Base-by-base conservation (phyloP, 805 yeast species). In the Saccharomycopsis malanga region DNA sequence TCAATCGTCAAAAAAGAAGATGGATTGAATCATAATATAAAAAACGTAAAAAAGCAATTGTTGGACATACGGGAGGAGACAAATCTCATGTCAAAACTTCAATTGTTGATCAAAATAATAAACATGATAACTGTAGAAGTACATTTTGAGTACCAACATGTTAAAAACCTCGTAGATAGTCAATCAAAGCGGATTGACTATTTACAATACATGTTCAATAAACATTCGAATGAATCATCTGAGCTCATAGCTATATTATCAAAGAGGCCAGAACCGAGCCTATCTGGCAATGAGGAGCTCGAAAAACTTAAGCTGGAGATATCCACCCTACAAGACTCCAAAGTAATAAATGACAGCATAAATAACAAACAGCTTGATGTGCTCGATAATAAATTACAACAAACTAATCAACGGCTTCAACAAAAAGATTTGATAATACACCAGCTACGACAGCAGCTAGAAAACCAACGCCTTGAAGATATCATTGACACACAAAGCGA, bases 231-330 rank as follows among this genome's bases (percentile, higher is more conserved):
- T 20, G 34, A 37, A 17, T 42, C 43, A 15, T 32, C n/a, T n/a
- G n/a, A n/a, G n/a, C n/a, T n/a, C n/a, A n/a, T n/a, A n/a, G n/a
- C n/a, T n/a, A n/a, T n/a, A n/a, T n/a, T n/a, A n/a, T n/a, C n/a
- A n/a, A n/a, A n/a, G n/a, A n/a, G n/a, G n/a, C n/a, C n/a, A n/a
- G n/a, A n/a, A n/a, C n/a, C n/a, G n/a, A n/a, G n/a, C n/a, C n/a
- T n/a, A n/a, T n/a, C n/a, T n/a, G n/a, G n/a, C n/a, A 46, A 46
- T 37, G 23, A 23, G 21, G 50, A 41, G 23, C 7, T 46, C 6
- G 20, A 15, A 7, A 37, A 18, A 6, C 18, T 46, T 9, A 46
- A 35, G 36, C 25, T 14, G 6, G 46, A 46, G 22, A 5, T 41
- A 9, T 12, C 5, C 6, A n/a, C 29, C 6, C n/a, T 42, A 12